These are phyloP conservation scores for Nicotiana paniculata DNA, from an alignment of 257 asterid species.

Conservation along the genomic window DNA sequence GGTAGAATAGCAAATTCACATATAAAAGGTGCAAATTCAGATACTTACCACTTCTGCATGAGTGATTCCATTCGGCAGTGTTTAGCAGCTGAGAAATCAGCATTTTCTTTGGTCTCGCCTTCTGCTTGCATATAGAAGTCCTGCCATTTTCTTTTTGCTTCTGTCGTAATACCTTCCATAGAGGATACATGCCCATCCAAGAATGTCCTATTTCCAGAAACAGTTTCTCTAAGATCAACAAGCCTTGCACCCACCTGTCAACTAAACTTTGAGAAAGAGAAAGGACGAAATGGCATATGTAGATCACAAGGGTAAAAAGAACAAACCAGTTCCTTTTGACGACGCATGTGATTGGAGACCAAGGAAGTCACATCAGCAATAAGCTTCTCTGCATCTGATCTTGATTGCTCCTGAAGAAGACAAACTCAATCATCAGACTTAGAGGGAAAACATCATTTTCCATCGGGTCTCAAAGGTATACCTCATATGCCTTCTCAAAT, in stretches of 20 bases:
- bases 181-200: slow-evolving; percentile 63
- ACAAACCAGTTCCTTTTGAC: slow-evolving; percentile 74
- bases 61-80: slow-evolving; percentile 79
- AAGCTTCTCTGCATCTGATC: slow-evolving; percentile 64
- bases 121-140: slow-evolving; percentile 56
- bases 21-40: background rate
- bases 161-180: slow-evolving; percentile 62
- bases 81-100: slow-evolving; percentile 75
- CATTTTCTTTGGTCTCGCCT: slow-evolving; percentile 49
- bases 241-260: slow-evolving; percentile 71
- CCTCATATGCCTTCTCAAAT: slow-evolving; percentile 74
- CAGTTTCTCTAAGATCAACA: slow-evolving; percentile 47
- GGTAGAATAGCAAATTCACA: background rate
- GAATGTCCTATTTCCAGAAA: slow-evolving; percentile 48
- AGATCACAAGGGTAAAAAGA: background rate
- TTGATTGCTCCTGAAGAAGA: slow-evolving; percentile 54
- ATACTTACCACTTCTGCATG: slow-evolving; percentile 53
- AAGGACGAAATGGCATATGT: background rate
- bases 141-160: slow-evolving; percentile 85
- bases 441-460: background rate
- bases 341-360: slow-evolving; percentile 63
- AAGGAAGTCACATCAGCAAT: slow-evolving; percentile 68
- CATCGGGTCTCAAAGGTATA: slow-evolving; percentile 9
- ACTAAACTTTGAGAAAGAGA: background rate
- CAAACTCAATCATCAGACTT: slow-evolving; percentile 17